Evolutionary conservation across 139 green algal species (phyloP), one percentile per base, ranked within the genome.

Genomic region (Tetraselmis chui): DNA sequence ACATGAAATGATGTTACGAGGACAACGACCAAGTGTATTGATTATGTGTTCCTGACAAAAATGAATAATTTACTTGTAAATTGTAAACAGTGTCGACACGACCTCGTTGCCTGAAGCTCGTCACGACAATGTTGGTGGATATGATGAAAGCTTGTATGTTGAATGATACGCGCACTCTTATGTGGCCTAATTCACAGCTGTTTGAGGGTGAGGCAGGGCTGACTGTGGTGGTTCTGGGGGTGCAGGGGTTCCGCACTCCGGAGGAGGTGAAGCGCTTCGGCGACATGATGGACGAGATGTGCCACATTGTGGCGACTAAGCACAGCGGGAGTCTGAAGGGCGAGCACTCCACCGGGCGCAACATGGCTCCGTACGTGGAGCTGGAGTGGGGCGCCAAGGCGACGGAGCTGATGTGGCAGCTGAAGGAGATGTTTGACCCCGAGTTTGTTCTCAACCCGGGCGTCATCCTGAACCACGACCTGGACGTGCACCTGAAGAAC

Each of bases 251-350:
- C 93, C 88, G 95, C 76, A 96, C 85, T 77, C 91, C 94, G 77
- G 92, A 96, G 78, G 96, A 99, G 91, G 94, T 99, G 59, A 86
- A 97, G 90, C 92, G 93, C 77, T 99, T 98, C 86, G 83, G 86
- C 22, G 87, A 95, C 84, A 96, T 98, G 91, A 98, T 99, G 94
- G 92, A 97, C 86, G 95, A 98, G 92, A 96, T 99, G 94, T 97
- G 93, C 89, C 89, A 97, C 89, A 97, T 99, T 77, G 96, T 99
- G 59, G 95, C 95, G 78, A 95, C 89, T 59, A 98, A 98, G 93
- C 92, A 99, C 93, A 90, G 86, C 80, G 96, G 96, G 82, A 93
- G 83, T 29, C 92, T 98, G 59, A 98, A 98, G 91, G 92, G 92
- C 45, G 95, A 98, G 90, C 95, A 98, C 85, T 93, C 94, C 81